A percentile compares a stretch with the other conserved stretches of the same genome.
Evolutionary conservation across 768 basidiomycete genomes (phyloP).

Genomic region (Psilocybe cubensis): DNA sequence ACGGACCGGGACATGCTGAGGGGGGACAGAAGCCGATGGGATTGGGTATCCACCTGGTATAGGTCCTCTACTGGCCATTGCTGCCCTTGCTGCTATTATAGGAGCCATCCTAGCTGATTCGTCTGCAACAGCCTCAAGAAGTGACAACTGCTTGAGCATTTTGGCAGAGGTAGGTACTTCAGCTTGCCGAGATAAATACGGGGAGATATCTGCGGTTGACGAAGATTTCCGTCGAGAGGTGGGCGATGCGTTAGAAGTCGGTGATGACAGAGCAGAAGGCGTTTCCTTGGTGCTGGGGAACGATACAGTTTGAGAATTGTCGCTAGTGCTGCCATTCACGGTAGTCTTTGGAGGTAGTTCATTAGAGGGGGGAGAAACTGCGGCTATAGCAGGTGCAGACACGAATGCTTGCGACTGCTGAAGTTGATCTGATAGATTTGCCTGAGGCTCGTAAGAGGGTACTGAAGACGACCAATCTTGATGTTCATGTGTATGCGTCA

Average conservation of each 20-base stretch:
- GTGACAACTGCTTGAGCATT: constrained; percentile 68
- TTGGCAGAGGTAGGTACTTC: constrained; percentile 63
- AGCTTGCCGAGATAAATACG: constrained; percentile 60
- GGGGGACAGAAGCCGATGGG: constrained; percentile 27
- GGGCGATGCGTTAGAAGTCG: constrained; percentile 26
- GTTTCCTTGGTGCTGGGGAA: neutral
- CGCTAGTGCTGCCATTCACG: neutral
- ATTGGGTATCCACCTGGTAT: constrained; percentile 10
- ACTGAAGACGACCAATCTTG: constrained; percentile 20
- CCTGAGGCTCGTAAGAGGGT: constrained; percentile 6
- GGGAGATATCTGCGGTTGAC: constrained; percentile 67
- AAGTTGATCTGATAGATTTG: neutral
- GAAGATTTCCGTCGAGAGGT: constrained; percentile 45
- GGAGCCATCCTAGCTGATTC: constrained; percentile 72
- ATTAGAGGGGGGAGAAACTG: neutral
- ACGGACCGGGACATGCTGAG: constrained; percentile 25
- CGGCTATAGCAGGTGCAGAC: neutral
- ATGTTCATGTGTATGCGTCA: constrained; percentile 11
- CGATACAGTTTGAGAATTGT: neutral
- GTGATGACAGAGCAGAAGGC: constrained; percentile 5
- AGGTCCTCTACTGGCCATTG: constrained; percentile 22
- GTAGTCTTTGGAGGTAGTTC: neutral
- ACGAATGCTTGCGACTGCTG: neutral
- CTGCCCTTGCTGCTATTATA: constrained; percentile 30
- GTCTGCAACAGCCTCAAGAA: constrained; percentile 72